phyloP scores from a whole-genome alignment of 2,329 filamentous ascomycete genomes.

The Geoglossum cookeanum region DNA sequence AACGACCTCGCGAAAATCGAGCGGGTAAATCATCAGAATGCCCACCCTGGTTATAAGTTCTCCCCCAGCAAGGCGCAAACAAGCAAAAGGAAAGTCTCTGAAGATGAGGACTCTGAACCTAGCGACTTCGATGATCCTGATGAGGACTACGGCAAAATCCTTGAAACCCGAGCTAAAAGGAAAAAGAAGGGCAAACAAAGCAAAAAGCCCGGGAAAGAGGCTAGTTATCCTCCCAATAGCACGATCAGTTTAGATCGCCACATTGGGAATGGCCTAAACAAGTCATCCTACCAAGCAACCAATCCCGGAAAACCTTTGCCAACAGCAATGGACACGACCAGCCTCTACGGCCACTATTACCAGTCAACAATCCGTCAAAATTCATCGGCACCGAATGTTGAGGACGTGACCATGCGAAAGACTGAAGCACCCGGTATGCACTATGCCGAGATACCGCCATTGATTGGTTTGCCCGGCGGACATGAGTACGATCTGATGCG shows the following conservation, averaged over 20 bases:
- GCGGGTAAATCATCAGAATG: slow-evolving; percentile 62
- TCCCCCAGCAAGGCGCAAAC: slow-evolving; percentile 52
- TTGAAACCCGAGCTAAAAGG: slow-evolving; percentile 1
- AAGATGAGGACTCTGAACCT: slow-evolving; percentile 21
- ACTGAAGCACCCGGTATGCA: slow-evolving; percentile 17
- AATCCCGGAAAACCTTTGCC: slow-evolving; percentile 32
- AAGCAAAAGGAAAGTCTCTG: slow-evolving; percentile 20
- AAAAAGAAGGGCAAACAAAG: background rate
- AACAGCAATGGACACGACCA: slow-evolving; percentile 24
- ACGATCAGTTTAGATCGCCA: background rate
- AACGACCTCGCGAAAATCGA: slow-evolving; percentile 63
- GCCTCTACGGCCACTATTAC: slow-evolving; percentile 31
- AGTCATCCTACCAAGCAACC: slow-evolving; percentile 30
- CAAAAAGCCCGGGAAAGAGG: background rate
- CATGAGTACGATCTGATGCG: slow-evolving; percentile 12
- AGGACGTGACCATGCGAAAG: slow-evolving; percentile 27
- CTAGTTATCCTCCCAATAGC: background rate
- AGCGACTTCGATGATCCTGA: slow-evolving; percentile 22
- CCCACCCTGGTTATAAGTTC: slow-evolving; percentile 89
- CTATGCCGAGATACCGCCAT: slow-evolving; percentile 4
- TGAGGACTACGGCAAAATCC: slow-evolving; percentile 6
- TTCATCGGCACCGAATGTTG: slow-evolving; percentile 17
- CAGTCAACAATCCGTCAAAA: slow-evolving; percentile 28
- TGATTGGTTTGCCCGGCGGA: slow-evolving; percentile 22
- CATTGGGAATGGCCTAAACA: slow-evolving; percentile 17